Conservation (phyloP, 2,329 filamentous ascomycete species). For the Rutstroemia sp. region DNA sequence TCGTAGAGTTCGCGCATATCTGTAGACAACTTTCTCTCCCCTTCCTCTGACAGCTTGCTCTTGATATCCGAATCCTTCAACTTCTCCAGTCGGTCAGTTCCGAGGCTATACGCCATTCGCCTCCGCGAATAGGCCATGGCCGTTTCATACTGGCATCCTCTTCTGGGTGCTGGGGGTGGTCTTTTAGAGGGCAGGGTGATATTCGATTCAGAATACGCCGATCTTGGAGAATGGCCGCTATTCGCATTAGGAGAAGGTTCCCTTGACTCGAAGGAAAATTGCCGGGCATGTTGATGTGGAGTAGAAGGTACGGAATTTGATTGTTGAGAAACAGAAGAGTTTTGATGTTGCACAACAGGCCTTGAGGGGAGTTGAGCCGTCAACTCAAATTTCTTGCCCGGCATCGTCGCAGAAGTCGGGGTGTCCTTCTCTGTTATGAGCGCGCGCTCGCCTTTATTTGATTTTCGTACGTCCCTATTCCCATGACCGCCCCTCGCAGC, state of each 20-base stretch:
- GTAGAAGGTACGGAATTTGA: constrained; percentile 92
- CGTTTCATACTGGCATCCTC: constrained; percentile 82
- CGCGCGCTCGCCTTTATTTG: constrained; percentile 54
- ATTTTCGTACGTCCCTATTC: constrained; percentile 51
- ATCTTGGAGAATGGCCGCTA: constrained; percentile 78
- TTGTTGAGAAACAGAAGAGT: constrained; percentile 49
- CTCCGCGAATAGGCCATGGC: constrained; percentile 73
- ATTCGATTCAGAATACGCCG: constrained; percentile 83
- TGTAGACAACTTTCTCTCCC: constrained; percentile 66
- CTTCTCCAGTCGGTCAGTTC: constrained; percentile 69
- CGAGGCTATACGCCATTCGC: constrained; percentile 86
- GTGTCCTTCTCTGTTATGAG: constrained; percentile 52
- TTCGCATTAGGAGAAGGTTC: constrained; percentile 73
- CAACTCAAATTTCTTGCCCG: constrained; percentile 27
- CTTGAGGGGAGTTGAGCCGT: constrained; percentile 23
- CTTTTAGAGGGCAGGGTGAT: constrained; percentile 62
- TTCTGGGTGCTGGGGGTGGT: constrained; percentile 50
- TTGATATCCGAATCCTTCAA: constrained; percentile 66
- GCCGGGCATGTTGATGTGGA: constrained; percentile 78
- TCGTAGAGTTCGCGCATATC: constrained; percentile 85
- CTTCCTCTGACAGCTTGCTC: constrained; percentile 60
- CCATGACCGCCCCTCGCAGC: constrained; percentile 45
- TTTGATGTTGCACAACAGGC: constrained; percentile 37
- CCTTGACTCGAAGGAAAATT: constrained; percentile 72
- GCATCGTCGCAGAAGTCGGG: constrained; percentile 27